Evolutionary conservation across 2,329 filamentous ascomycete species (phyloP), one percentile per base, ranked within the genome.

Genomic region (Chaetomium sp.): DNA sequence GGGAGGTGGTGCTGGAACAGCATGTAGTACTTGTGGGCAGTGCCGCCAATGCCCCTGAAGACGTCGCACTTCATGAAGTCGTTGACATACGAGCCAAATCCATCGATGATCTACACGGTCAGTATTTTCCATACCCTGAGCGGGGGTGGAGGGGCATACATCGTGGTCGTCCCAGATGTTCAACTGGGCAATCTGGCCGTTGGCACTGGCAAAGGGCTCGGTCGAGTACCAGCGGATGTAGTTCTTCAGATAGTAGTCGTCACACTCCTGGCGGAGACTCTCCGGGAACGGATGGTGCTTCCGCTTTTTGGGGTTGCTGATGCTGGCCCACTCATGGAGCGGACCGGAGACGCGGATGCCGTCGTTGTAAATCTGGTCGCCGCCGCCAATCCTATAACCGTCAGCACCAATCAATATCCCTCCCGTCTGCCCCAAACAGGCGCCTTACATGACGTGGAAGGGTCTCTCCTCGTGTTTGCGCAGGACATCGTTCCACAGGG

Each of bases 131-230:
- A 8, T 12, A 5, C 38, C 8, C 13, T 12, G 2, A 5, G 9
- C 21, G 12, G 38, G n/a, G 21, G 10, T 16, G 25, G 25, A 23
- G 2, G 12, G 13, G 85, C 79, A 84, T 80, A 85, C 75, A 74
- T 95, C 91, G 75, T 98, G 95, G 72, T 99, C 95, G 76, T 99
- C 95, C 93, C 94, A 99, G 53, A 99, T 91, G 73, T 98, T 99
- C 69, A 99, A 80, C 85, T 97, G 96, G 1, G 95, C 89, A 67
- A 99, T 98, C 75, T 97, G 93, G 1, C 90, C 90, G 70, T 93
- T 96, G 38, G 92, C 92, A 72, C 90, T 82, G 1, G 91, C 89
- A 76, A 97, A 99, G 0, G 96, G 85, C 35, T 93, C 92, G 65
- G 85, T 90, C 53, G 87, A 86, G 74, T 95, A 97, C 93, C 91